Evolutionary conservation across 768 basidiomycete genomes (phyloP), one percentile per base, ranked within the genome.

Genomic region (Psilocybe sp.): DNA sequence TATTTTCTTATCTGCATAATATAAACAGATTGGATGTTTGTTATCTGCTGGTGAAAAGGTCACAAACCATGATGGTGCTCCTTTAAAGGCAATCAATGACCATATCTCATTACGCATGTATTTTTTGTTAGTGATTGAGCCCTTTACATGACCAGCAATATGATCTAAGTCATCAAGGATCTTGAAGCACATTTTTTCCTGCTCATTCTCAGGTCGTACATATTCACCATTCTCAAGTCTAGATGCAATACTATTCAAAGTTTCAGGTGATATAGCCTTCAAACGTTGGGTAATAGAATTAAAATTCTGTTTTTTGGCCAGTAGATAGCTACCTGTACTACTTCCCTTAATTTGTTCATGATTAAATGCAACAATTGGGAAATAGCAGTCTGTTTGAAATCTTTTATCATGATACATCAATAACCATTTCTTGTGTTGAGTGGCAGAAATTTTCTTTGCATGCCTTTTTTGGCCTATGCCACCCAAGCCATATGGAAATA

Each of bases 401-500:
- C 65, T 53, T 40, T 70, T 70, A 46, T 74, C 72, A 46, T 69
- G 61, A 52, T 73, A 75, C 66, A 70, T 64, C 0, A 76, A 50
- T 0, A 70, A 41, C 13, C 55, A 38, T 15, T 50, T 46, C 16
- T 67, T 69, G 37, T 71, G 69, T 15, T 40, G 38, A 0, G 19
- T 32, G 14, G 62, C 57, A 4, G 63, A 64, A 0, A 70, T 6
- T 4, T 49, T 47, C 1, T 34, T 34, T 7, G 46, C 40, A 12
- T 33, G 42, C 5, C 4, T 28, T 32, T 11, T 37, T 16, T 55
- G 60, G 49, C 66, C 68, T 10, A 73, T 59, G 0, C 69, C 70
- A 6, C 71, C 74, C 8, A 55, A 16, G 0, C 74, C 70, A 58
- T 74, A 74, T 0, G 71, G 73, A 54, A 69, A 76, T 2, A 74